These are phyloP conservation scores for Brassica juncea DNA, from an alignment of 345 rosid species.

Conservation along the genomic window DNA sequence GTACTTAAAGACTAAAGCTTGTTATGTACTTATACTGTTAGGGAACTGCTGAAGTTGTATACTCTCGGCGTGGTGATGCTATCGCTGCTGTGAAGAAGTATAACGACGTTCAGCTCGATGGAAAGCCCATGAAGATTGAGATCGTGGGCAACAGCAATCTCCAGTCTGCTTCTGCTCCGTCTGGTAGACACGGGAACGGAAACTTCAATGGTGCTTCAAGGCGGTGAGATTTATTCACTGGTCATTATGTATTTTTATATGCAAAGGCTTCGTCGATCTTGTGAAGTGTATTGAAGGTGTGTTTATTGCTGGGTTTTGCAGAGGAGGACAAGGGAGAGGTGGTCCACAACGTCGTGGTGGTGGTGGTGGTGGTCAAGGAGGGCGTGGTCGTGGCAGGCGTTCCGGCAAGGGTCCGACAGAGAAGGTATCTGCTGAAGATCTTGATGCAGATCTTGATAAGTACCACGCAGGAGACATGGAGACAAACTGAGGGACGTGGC, in stretches of 20 bases:
- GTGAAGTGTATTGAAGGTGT: constrained; percentile 13
- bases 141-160: constrained; percentile 73
- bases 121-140: constrained; percentile 95
- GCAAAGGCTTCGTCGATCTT: not conserved
- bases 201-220: constrained; percentile 53
- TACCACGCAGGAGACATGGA: constrained; percentile 85
- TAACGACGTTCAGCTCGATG: constrained; percentile 93
- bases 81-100: constrained; percentile 85
- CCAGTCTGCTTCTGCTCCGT: constrained; percentile 51
- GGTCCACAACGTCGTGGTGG: constrained; percentile 58
- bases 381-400: constrained; percentile 43
- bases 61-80: constrained; percentile 72
- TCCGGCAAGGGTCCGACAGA: constrained; percentile 70
- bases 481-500: constrained; percentile 42
- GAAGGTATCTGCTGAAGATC: constrained; percentile 89
- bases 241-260: not conserved
- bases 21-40: constrained; percentile 44
- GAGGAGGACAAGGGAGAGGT: constrained; percentile 42
- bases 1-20: not conserved
- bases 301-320: constrained; percentile 17
- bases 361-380: constrained; percentile 49
- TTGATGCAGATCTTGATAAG: constrained; percentile 93
- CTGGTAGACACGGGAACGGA: constrained; percentile 42
- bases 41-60: constrained; percentile 98
- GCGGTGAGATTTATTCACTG: constrained; percentile 45